Percentiles rank a stretch among this genome's conserved stretches.
phyloP scores from a whole-genome alignment of 805 yeast genomes.

The Candida pseudofarinosa region DNA sequence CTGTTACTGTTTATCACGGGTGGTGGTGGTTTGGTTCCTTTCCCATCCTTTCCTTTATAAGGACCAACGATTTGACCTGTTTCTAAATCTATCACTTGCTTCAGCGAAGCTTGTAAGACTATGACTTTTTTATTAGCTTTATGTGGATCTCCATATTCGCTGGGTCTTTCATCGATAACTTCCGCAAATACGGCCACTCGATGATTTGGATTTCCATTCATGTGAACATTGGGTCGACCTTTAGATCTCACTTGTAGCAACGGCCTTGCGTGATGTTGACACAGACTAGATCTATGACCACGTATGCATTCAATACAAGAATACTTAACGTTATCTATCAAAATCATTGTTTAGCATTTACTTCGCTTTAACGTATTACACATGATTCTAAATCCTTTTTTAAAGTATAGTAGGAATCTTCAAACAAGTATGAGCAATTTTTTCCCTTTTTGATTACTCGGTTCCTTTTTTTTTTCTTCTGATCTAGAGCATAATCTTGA shows the following conservation, averaged over 20 bases:
- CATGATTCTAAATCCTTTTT: not conserved
- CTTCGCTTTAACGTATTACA: not conserved
- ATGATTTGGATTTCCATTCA: conserved; percentile 45
- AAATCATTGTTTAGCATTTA: conserved; percentile 48
- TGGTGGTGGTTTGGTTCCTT: conserved; percentile 15
- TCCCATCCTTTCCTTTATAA: conserved; percentile 19
- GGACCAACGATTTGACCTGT: conserved; percentile 39
- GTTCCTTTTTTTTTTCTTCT: not conserved
- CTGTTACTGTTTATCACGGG: conserved; percentile 27
- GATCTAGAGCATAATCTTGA: no score
- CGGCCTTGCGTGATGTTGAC: conserved; percentile 77
- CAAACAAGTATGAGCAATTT: conserved; percentile 2
- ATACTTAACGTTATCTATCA: conserved; percentile 74
- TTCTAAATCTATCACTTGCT: conserved; percentile 36
- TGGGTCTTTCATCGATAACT: conserved; percentile 16
- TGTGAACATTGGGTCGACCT: conserved; percentile 74
- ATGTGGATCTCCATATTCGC: not conserved
- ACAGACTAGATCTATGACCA: conserved; percentile 87
- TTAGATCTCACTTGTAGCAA: conserved; percentile 83
- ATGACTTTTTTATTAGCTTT: conserved; percentile 13
- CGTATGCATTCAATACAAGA: conserved; percentile 86
- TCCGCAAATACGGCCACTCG: conserved; percentile 59
- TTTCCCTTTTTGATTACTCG: not conserved
- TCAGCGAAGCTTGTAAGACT: conserved; percentile 33
- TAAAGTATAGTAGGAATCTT: not conserved